Evolutionary conservation across 1,139 yeast species (phyloP).

Genomic region (Meyerozyma athensensis): DNA sequence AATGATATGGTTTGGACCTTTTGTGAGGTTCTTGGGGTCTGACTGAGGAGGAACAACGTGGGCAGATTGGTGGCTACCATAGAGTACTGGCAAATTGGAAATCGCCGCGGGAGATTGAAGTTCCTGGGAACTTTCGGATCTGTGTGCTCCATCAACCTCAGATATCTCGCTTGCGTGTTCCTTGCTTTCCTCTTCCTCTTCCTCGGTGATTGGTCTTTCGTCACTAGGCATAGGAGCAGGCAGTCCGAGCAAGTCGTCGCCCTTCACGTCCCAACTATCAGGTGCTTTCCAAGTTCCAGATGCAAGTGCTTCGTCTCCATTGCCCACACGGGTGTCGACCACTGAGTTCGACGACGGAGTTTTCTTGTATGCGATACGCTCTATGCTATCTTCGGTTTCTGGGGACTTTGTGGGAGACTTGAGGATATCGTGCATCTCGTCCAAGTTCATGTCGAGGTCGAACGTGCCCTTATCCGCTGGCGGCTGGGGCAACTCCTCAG

Average conservation of each 20-base stretch:
- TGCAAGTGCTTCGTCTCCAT: constrained; percentile 7
- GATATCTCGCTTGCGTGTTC: constrained; percentile 5
- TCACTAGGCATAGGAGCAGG: not conserved
- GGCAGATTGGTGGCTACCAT: constrained; percentile 28
- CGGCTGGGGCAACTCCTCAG: constrained; percentile 3
- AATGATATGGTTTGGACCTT: constrained; percentile 47
- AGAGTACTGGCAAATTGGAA: constrained; percentile 29
- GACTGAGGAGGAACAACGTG: constrained; percentile 20
- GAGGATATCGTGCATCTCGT: constrained; percentile 52
- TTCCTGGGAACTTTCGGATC: too few relatives aligned
- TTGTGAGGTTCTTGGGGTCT: constrained; percentile 15
- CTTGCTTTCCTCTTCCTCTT: constrained; percentile 11
- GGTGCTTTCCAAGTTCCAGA: constrained; percentile 59
- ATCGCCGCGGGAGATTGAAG: constrained; percentile 1
- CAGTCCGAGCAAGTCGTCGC: constrained; percentile 15
- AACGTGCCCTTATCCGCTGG: constrained; percentile 12
- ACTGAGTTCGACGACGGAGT: constrained; percentile 9
- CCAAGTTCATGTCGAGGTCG: constrained; percentile 44
- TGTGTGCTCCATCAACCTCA: constrained; percentile 2
- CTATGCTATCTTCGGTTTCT: constrained; percentile 7
- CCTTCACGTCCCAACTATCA: constrained; percentile 74
- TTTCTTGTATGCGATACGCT: not conserved
- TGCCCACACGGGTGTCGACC: constrained; percentile 5
- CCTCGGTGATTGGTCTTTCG: constrained; percentile 6
- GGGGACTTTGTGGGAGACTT: constrained; percentile 19